Evolutionary conservation across 1,139 yeast genomes (phyloP), one percentile per base, ranked within the genome.

Genomic region (Blastobotrys proliferans): DNA sequence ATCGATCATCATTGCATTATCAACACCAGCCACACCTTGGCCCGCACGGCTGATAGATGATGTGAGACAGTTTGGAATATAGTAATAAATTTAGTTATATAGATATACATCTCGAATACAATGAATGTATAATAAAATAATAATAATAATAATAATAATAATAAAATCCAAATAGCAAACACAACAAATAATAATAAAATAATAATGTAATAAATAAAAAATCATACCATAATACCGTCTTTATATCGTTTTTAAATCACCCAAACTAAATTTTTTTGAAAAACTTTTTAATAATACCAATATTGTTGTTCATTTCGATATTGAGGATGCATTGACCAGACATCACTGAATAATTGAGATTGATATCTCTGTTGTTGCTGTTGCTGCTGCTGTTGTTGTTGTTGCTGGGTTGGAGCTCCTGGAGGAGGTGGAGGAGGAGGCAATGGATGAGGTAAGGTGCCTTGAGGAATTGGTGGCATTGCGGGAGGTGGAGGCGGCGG

Each of bases 271-370:
- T 19, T 4, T 14, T 14, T 30, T 13, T 17, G 11, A 21, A 31
- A 31, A 8, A 11, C 16, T 10, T 14, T 28, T 24, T 13, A 35
- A 25, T 38, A 37, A 26, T 28, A 44, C 42, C 42, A 41, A 30
- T 44, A 44, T 17, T 40, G 43, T 16, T 36, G 41, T 13, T 37
- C 34, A 16, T 37, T 34, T 40, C 30, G 16, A 31, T 24, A 31
- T 25, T 39, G 36, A 29, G 25, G 24, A 11, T 16, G 30, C 18
- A 26, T 16, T 25, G 31, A 30, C 38, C 38, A 43, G 13, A 30
- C 35, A 34, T 35, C 31, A 20, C 29, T 37, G 20, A 28, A 37
- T 20, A 38, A 21, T n/a, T 38, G 37, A 11, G 37, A 31, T 11
- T 25, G 34, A 13, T 14, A 38, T 11, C 41, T 4, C 9, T 36